These are phyloP conservation scores for Cladophialophora exuberans DNA, from an alignment of 2,329 filamentous ascomycete genomes.

Conservation along the genomic window DNA sequence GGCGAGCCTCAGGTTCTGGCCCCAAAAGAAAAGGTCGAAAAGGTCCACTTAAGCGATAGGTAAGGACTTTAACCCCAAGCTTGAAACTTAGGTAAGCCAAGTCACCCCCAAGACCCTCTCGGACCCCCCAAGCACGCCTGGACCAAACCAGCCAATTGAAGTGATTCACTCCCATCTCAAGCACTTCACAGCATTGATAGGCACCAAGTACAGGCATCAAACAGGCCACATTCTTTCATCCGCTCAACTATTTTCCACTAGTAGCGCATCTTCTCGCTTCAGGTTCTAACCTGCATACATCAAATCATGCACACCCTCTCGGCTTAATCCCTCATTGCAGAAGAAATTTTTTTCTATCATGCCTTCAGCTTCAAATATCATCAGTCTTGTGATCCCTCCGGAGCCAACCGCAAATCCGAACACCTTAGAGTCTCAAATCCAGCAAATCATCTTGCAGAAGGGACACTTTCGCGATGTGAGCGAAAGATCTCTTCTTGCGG, in stretches of 20 bases:
- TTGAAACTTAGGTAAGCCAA: neutral
- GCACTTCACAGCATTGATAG: no score
- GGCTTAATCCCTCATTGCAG: neutral
- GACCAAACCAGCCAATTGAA: no score
- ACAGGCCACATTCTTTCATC: no score
- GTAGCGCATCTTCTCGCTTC: neutral
- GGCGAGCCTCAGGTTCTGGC: neutral
- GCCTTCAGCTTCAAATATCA: slow-evolving; percentile 22
- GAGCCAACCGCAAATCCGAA: slow-evolving; percentile 9
- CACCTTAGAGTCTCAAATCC: slow-evolving; percentile 25
- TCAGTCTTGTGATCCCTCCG: slow-evolving; percentile 25
- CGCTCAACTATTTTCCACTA: no score
- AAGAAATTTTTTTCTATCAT: slow-evolving; percentile 6
- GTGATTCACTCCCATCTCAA: no score
- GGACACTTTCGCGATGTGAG: slow-evolving; percentile 81
- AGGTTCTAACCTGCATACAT: neutral
- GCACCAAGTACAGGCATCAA: no score
- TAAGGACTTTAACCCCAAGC: neutral
- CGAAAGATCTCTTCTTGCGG: slow-evolving; percentile 70
- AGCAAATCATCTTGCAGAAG: slow-evolving; percentile 74
- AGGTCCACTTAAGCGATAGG: slow-evolving; percentile 2
- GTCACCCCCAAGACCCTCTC: no score
- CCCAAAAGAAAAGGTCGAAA: slow-evolving; percentile 6
- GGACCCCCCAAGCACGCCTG: no score
- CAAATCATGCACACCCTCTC: neutral